Base-by-base conservation (phyloP, 306 rosid species). In the Lotus japonicus region DNA sequence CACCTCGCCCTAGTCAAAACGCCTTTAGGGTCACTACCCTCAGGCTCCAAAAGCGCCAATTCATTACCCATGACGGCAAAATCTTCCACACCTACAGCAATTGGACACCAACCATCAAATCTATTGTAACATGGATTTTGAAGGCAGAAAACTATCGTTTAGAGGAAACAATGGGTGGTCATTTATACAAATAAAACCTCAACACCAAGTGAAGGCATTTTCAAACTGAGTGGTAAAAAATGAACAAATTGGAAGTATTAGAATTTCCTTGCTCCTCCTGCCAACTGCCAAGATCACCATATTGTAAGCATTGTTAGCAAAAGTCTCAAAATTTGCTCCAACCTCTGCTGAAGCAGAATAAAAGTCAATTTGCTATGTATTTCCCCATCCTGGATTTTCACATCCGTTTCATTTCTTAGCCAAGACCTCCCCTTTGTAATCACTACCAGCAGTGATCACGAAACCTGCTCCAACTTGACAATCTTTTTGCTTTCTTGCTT, bases 381-480 rank as follows among this genome's bases (percentile, higher is more conserved):
- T n/a, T n/a, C n/a, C n/a, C n/a, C n/a, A n/a, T n/a, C 42, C 50
- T 33, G 15, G 60, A 48, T 48, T 77, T 61, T 19, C 48, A 39
- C 56, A 74, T 44, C 52, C 73, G 66, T 79, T 86, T 72, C 87
- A 91, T 81, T 90, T 94, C 85, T 81, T 94, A 61, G 97, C 92
- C 79, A 90, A 87, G 38, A 95, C 90, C 74, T 94, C 99, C 35
- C 97, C 97, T 84, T 90, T 90, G 92, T 67, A 84, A 73, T 90
- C 97, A 36, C 81, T 84, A 41, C 95, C 96, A n/a, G 96, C 89
- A 60, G 87, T 61, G 56, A 94, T 96, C 79, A 94, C 96, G 63
- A 80, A 94, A 75, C 94, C 88, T 42, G 92, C 95, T 64, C 99
- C 99, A 42, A 94, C 89, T 97, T 94, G 82, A n/a, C n/a, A n/a